Evolutionary conservation across 75 land plant species (phyloP).

Genomic region (Larix kaempferi): DNA sequence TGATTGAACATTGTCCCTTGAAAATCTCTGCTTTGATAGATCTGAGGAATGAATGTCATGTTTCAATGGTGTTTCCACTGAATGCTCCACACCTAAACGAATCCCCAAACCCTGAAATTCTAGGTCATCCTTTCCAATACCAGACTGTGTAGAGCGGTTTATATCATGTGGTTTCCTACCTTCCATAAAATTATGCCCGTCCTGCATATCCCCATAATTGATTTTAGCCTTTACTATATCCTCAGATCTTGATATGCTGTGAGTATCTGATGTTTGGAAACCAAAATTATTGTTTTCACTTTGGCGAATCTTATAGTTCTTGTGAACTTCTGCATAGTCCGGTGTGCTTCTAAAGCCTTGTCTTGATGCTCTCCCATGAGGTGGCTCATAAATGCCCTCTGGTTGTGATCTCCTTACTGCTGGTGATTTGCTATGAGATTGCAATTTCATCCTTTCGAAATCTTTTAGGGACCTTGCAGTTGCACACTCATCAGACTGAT

Average conservation of each 20-base stretch:
- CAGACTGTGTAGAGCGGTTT: background rate
- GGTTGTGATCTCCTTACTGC: background rate
- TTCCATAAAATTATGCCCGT: too few relatives aligned
- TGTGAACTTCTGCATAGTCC: background rate
- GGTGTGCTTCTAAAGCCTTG: background rate
- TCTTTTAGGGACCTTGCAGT: background rate
- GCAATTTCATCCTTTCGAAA: background rate
- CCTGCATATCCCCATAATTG: background rate
- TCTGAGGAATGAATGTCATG: background rate
- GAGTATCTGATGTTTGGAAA: conserved; percentile 3
- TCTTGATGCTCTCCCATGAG: background rate
- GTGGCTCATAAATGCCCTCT: background rate
- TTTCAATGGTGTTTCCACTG: background rate
- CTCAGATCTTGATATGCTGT: background rate
- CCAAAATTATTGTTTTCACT: background rate
- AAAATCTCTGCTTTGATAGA: background rate
- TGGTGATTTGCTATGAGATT: background rate
- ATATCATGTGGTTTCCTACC: too few relatives aligned
- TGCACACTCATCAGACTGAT: background rate
- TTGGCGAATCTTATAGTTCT: background rate
- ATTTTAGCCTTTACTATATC: background rate
- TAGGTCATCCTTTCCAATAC: background rate
- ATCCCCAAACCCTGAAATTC: background rate
- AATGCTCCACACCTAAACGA: background rate
- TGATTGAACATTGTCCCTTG: background rate